Evolutionary conservation across 352 stramenopile species (phyloP).

Genomic region (Globisporangium middletonii): DNA sequence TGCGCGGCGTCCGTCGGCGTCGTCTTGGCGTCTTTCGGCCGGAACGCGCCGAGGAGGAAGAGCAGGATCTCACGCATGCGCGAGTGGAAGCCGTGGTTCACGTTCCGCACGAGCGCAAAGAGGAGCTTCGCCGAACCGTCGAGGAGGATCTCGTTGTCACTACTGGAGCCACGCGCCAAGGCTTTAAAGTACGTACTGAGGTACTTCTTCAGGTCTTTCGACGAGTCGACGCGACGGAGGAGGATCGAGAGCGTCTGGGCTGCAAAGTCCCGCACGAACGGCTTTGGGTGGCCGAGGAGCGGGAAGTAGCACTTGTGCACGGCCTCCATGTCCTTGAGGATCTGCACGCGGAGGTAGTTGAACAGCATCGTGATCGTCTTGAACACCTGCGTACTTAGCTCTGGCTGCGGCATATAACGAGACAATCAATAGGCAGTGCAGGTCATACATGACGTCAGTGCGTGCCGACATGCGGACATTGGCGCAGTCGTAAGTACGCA

Average conservation of each 20-base stretch:
- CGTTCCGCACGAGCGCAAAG: slow-evolving; percentile 78
- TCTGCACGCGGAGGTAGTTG: slow-evolving; percentile 73
- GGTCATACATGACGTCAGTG: neutral
- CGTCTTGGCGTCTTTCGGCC: slow-evolving; percentile 26
- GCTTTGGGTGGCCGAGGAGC: slow-evolving; percentile 74
- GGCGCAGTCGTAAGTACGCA: neutral
- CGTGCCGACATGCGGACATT: neutral
- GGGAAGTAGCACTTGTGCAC: slow-evolving; percentile 89
- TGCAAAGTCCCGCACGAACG: slow-evolving; percentile 88
- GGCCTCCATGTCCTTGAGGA: slow-evolving; percentile 86
- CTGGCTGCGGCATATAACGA: slow-evolving; percentile 33
- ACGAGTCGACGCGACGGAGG: slow-evolving; percentile 66
- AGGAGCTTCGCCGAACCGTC: slow-evolving; percentile 86
- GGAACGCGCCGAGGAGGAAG: slow-evolving; percentile 66
- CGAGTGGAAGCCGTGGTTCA: slow-evolving; percentile 83
- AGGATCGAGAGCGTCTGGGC: slow-evolving; percentile 84
- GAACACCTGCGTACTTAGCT: slow-evolving; percentile 88
- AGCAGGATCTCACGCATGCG: slow-evolving; percentile 75
- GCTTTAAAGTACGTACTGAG: slow-evolving; percentile 70
- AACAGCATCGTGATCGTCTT: slow-evolving; percentile 90
- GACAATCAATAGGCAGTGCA: neutral
- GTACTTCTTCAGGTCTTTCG: slow-evolving; percentile 79
- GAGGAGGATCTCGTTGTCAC: slow-evolving; percentile 57
- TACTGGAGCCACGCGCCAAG: slow-evolving; percentile 53
- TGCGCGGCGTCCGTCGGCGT: slow-evolving; percentile 9